phyloP scores from a whole-genome alignment of 2,329 filamentous ascomycete species.

The Delphinella strobiligena region DNA sequence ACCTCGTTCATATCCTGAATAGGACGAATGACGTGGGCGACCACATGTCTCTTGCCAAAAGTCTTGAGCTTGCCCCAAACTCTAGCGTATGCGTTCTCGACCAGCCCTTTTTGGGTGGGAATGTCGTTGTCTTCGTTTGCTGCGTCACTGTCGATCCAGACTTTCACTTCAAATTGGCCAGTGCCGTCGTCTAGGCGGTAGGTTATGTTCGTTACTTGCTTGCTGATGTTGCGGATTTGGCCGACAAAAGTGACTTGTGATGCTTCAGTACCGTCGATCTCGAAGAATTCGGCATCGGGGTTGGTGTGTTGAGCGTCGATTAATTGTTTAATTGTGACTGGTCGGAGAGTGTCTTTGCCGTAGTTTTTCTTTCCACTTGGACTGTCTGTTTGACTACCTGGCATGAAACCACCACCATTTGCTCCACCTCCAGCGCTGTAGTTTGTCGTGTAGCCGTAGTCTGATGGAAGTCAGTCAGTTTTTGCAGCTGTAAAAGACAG shows the following conservation, averaged over 20 bases:
- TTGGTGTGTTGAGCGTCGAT: constrained; percentile 69
- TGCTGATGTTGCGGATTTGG: constrained; percentile 75
- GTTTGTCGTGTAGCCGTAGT: constrained; percentile 38
- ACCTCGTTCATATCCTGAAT: constrained; percentile 84
- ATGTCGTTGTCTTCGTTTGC: constrained; percentile 31
- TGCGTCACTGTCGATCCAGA: constrained; percentile 60
- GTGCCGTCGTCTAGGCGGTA: constrained; percentile 95
- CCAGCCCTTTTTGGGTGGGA: constrained; percentile 41
- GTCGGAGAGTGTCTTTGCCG: constrained; percentile 75
- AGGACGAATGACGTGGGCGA: constrained; percentile 67
- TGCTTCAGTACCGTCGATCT: constrained; percentile 64
- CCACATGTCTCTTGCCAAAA: constrained; percentile 74
- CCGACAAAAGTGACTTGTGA: constrained; percentile 76
- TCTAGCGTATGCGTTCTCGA: constrained; percentile 68
- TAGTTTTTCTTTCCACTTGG: constrained; percentile 36
- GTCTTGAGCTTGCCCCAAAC: constrained; percentile 75
- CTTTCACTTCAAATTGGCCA: constrained; percentile 79
- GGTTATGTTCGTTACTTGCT: constrained; percentile 82
- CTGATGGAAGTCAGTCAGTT: constrained; percentile 5
- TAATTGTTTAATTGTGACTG: constrained; percentile 92
- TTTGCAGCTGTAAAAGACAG: background rate
- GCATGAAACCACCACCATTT: constrained; percentile 49
- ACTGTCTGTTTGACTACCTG: constrained; percentile 28
- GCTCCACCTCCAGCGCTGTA: constrained; percentile 43
- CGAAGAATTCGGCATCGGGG: constrained; percentile 59